Conservation (phyloP, 805 yeast species). For the Priceomyces carsonii region DNA sequence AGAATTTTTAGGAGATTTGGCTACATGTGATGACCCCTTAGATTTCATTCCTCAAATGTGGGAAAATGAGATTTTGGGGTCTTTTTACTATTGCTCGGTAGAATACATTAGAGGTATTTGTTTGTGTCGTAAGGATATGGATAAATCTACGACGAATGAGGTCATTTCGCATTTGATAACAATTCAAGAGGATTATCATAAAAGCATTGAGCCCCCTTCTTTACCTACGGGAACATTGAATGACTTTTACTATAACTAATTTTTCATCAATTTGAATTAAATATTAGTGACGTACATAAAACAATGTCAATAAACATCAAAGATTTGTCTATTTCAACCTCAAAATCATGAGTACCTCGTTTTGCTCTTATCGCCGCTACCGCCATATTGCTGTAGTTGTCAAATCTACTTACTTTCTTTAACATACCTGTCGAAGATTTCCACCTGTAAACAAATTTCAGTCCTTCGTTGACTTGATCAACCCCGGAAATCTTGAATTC, state of each 20-base stretch:
- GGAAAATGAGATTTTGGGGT: constrained; percentile 55
- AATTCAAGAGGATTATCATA: constrained; percentile 33
- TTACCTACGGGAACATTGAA: constrained; percentile 33
- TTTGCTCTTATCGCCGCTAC: constrained; percentile 5
- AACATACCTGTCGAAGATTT: constrained; percentile 8
- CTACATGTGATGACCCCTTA: constrained; percentile 37
- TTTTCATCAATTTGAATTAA: constrained; percentile 3
- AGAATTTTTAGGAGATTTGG: constrained; percentile 41
- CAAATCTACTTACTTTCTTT: constrained; percentile 7
- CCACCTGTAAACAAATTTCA: constrained; percentile 9
- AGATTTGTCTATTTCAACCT: constrained; percentile 7
- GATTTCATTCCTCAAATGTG: constrained; percentile 48
- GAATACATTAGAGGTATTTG: constrained; percentile 68
- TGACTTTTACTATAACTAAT: constrained; percentile 26
- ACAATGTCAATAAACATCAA: constrained; percentile 4
- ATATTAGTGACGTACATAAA: constrained; percentile 9
- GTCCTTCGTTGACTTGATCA: constrained; percentile 4
- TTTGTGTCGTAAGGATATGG: constrained; percentile 48
- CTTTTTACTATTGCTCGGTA: constrained; percentile 77
- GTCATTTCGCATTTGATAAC: constrained; percentile 27
- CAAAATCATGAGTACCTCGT: constrained; percentile 3
- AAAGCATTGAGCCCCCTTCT: constrained; percentile 33
- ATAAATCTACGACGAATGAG: constrained; percentile 25
- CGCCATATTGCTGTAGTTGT: constrained; percentile 6
- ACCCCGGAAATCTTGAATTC: constrained; percentile 11